Base-by-base conservation (phyloP, 164 flowering plant species). In the Cinnamomum micranthum region DNA sequence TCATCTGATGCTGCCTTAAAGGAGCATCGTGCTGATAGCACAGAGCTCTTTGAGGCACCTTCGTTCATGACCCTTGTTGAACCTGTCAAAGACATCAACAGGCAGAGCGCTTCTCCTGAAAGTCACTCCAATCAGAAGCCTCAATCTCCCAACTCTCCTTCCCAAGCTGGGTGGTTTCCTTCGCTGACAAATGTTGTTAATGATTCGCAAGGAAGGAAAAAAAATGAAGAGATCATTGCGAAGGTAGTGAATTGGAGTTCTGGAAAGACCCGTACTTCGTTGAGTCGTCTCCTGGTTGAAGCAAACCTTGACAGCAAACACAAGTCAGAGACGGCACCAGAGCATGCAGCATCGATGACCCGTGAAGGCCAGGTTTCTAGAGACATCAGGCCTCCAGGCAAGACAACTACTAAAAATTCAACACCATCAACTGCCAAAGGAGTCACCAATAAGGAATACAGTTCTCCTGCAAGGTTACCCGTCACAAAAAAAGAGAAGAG, bases 161-260 rank as follows among this genome's bases (percentile, higher is more conserved):
- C 60, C n/a, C 82, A 86, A 76, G 80, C 84, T 59, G 91, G 82
- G 19, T 88, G 90, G 91, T 85, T 88, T 77, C 91, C 95, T 27
- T 84, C 91, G 23, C 71, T 83, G 6, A 69, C 86, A 28, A 64
- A 83, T 64, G 87, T 76, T 4, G 75, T 63, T 9, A 85, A 84
- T 65, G 93, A 90, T 52, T 84, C 91, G 1, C 76, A 69, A 75
- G 92, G 93, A 33, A 86, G 90, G 76, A 89, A 88, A 81, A 90
- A 87, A 81, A 91, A 89, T 47, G 92, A 90, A 79, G 95, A 92
- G 77, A 84, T 83, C 20, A 87, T 89, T 41, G 91, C 87, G 41
- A 89, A 87, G 80, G 92, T 88, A 5, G 85, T 86, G 63, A 90
- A 86, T 81, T 88, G 90, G 93, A 87, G 86, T 75, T 41, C 91